phyloP scores from a whole-genome alignment of 179 eudicot genomes.

The Carnegiea gigantea region DNA sequence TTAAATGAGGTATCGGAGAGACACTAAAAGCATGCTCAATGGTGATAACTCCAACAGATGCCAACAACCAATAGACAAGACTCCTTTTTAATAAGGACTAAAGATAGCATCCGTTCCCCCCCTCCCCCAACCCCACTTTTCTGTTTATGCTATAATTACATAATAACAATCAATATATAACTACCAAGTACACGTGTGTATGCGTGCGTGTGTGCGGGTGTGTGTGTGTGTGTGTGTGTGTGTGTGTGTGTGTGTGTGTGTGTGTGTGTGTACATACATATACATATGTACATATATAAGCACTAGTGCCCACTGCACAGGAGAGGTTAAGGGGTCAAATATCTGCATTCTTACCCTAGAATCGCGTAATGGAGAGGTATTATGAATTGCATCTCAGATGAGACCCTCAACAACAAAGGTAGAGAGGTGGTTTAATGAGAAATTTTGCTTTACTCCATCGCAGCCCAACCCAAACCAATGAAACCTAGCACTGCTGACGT shows the following conservation, averaged over 20 bases:
- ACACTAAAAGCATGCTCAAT: too few species aligned
- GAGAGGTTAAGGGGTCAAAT: background rate
- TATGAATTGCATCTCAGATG: background rate
- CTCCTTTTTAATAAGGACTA: background rate
- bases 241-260: too few species aligned
- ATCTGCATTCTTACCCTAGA: background rate
- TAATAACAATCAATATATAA: too few species aligned
- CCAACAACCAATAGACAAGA: background rate
- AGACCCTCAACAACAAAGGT: background rate
- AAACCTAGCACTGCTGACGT: too few species aligned
- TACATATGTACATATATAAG: too few species aligned
- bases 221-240: too few species aligned
- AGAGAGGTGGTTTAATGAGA: background rate
- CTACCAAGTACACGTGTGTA: too few species aligned
- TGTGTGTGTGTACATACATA: too few species aligned
- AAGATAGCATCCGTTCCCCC: background rate
- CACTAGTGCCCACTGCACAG: too few species aligned
- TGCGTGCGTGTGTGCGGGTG: too few species aligned
- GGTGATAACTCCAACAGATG: background rate
- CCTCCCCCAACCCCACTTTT: background rate
- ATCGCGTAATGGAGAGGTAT: background rate
- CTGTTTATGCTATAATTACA: background rate
- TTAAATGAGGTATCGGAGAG: too few species aligned
- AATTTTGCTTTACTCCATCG: background rate
- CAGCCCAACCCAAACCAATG: background rate